These are phyloP conservation scores for Lasiodiplodia sp. DNA, from an alignment of 2,329 filamentous ascomycete species.

Conservation along the genomic window DNA sequence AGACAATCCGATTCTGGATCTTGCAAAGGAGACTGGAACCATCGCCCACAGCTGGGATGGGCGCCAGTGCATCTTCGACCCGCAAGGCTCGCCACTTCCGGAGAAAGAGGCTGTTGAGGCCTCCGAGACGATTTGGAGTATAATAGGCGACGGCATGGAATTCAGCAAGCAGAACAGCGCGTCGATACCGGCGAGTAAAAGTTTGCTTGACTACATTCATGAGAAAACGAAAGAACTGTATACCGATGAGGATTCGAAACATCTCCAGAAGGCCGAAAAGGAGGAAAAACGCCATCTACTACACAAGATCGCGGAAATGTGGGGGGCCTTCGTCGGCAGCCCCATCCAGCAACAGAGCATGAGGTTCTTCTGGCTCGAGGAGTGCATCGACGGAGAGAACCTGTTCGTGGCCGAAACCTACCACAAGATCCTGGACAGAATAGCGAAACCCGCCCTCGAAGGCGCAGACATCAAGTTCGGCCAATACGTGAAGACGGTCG, in stretches of 20 bases:
- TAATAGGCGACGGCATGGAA: slow-evolving; percentile 72
- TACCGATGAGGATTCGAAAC: slow-evolving; percentile 33
- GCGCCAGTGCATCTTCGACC: slow-evolving; percentile 63
- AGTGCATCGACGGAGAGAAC: slow-evolving; percentile 76
- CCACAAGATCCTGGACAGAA: slow-evolving; percentile 63
- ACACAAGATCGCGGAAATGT: slow-evolving; percentile 67
- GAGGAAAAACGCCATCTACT: slow-evolving; percentile 56
- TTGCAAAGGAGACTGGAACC: slow-evolving; percentile 69
- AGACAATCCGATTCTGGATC: slow-evolving; percentile 72
- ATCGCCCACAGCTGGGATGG: slow-evolving; percentile 61
- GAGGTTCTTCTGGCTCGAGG: slow-evolving; percentile 80
- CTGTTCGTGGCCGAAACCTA: slow-evolving; percentile 70
- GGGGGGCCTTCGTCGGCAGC: slow-evolving; percentile 76
- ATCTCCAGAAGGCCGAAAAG: slow-evolving; percentile 46
- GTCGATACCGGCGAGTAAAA: slow-evolving; percentile 60
- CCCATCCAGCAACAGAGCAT: slow-evolving; percentile 70
- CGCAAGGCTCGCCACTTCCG: slow-evolving; percentile 62
- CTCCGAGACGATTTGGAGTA: slow-evolving; percentile 68
- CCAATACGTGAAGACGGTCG: slow-evolving; percentile 55
- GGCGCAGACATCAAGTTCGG: slow-evolving; percentile 63
- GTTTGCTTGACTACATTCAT: slow-evolving; percentile 65
- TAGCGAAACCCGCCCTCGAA: slow-evolving; percentile 65
- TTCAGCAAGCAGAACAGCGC: slow-evolving; percentile 66
- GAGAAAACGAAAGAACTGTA: slow-evolving; percentile 57
- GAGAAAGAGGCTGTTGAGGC: slow-evolving; percentile 47